These are phyloP conservation scores for Pythium plurisporium DNA, from an alignment of 352 stramenopile species.

Conservation along the genomic window DNA sequence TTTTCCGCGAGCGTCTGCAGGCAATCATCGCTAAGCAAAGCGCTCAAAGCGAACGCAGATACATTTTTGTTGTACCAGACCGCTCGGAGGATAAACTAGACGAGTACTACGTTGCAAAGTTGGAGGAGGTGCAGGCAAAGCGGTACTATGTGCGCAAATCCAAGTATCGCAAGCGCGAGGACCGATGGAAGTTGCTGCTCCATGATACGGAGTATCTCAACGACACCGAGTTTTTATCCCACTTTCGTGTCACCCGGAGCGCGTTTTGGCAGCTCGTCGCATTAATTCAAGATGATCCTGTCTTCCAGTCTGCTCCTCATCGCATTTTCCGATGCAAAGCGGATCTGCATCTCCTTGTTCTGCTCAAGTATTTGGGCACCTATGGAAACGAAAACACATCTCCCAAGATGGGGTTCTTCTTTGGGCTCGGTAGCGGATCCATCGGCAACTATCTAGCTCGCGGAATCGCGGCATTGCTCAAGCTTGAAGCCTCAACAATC, in stretches of 20 bases:
- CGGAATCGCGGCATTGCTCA: not conserved
- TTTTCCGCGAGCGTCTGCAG: too few species aligned
- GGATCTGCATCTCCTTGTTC: constrained; percentile 19
- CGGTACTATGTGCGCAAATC: not conserved
- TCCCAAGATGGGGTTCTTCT: constrained; percentile 19
- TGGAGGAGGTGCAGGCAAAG: not conserved
- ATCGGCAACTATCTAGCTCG: constrained; percentile 19
- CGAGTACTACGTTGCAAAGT: not conserved
- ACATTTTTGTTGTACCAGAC: not conserved
- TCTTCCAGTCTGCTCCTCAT: constrained; percentile 3
- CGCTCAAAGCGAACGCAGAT: too few species aligned
- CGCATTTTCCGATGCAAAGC: constrained; percentile 19
- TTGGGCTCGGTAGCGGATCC: constrained; percentile 20
- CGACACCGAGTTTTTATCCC: not conserved
- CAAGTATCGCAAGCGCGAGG: not conserved
- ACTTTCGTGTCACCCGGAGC: constrained; percentile 10
- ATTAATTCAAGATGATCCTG: constrained; percentile 3
- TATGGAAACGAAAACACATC: constrained; percentile 24
- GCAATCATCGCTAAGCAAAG: too few species aligned
- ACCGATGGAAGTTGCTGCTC: not conserved
- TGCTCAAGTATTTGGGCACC: constrained; percentile 27
- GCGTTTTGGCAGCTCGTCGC: constrained; percentile 4
- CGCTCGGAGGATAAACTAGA: not conserved
- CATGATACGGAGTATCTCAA: not conserved
- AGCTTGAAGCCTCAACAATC: not conserved